Evolutionary conservation across 2,329 filamentous ascomycete species (phyloP), one percentile per base, ranked within the genome.

Genomic region (Colletotrichum chrysophilum): DNA sequence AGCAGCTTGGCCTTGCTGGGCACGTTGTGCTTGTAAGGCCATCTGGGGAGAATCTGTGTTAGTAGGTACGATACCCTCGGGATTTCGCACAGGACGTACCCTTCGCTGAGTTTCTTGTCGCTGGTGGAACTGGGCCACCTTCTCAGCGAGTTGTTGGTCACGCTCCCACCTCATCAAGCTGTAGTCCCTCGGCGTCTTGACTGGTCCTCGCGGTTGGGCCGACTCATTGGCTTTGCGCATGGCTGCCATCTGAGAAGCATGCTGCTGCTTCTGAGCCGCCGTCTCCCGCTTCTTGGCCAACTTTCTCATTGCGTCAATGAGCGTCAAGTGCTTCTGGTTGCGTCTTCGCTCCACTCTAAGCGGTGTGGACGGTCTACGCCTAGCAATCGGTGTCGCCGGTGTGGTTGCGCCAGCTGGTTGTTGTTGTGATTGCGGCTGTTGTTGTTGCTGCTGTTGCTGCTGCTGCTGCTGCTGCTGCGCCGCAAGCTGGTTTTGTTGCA

Each of bases 221-320:
- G 85, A 82, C 80, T 98, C 95, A 75, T 94, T 94, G 16, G 92
- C 90, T 84, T 98, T 98, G 70, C 97, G 93, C 83, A 95, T 92
- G 36, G 94, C 94, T 65, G 95, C 95, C 72, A 95, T 91, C 77
- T 91, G 91, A 13, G 93, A 91, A 75, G 92, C 90, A 82, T 98
- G 95, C 81, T 96, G 94, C 82, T 97, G 95, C 87, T 98, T 98
- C 82, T 97, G 95, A 32, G 92, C 87, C 30, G 92, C 90, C 13
- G 94, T 94, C 85, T 99, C 97, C 30, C 96, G 92, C 85, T 98
- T 98, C 88, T 98, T 97, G 1, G 96, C 96, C 64, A 98, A 85
- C 83, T 98, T 99, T 56, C 96, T 92, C 95, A 98, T 98, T 4
- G 95, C 95, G 84, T 98, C 96, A 79, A 99, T 93, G 80, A 98